Evolutionary conservation across 2,329 filamentous ascomycete species (phyloP).

Genomic region (Talaromyces piceae): DNA sequence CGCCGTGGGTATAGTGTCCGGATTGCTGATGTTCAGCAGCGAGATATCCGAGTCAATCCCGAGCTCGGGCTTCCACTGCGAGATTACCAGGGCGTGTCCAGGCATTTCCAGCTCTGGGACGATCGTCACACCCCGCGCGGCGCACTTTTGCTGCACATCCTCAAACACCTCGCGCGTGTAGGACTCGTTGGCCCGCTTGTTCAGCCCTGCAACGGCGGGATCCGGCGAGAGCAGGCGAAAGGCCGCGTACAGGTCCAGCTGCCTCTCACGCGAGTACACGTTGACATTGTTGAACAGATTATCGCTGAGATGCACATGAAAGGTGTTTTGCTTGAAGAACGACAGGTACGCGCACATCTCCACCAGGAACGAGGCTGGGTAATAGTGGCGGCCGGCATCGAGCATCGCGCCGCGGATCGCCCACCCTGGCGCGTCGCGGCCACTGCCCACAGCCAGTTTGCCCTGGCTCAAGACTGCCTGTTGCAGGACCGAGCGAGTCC

Average conservation of each 20-base stretch:
- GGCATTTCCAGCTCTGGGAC: conserved; percentile 52
- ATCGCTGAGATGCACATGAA: conserved; percentile 51
- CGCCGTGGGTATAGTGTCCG: conserved; percentile 45
- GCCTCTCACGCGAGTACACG: conserved; percentile 37
- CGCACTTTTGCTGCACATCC: conserved; percentile 44
- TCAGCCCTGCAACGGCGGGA: conserved; percentile 42
- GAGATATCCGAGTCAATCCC: conserved; percentile 40
- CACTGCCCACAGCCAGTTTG: conserved; percentile 36
- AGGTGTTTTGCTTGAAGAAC: conserved; percentile 52
- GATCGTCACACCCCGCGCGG: conserved; percentile 47
- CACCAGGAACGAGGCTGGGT: conserved; percentile 45
- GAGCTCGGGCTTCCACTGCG: conserved; percentile 50
- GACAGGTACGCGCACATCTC: conserved; percentile 52
- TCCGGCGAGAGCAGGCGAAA: conserved; percentile 48
- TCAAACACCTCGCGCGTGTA: conserved; percentile 45
- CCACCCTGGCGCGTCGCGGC: conserved; percentile 46
- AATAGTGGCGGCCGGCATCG: conserved; percentile 47
- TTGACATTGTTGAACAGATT: conserved; percentile 44
- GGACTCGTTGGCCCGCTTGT: conserved; percentile 45
- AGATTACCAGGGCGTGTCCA: conserved; percentile 47
- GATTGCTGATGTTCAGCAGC: conserved; percentile 46
- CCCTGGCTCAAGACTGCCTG: conserved; percentile 35
- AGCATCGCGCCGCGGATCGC: conserved; percentile 42
- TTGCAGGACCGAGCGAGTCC: conserved; percentile 47
- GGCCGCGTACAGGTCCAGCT: conserved; percentile 42